Evolutionary conservation across 257 asterid genomes (phyloP).

Genomic region (Solanum arcanum): DNA sequence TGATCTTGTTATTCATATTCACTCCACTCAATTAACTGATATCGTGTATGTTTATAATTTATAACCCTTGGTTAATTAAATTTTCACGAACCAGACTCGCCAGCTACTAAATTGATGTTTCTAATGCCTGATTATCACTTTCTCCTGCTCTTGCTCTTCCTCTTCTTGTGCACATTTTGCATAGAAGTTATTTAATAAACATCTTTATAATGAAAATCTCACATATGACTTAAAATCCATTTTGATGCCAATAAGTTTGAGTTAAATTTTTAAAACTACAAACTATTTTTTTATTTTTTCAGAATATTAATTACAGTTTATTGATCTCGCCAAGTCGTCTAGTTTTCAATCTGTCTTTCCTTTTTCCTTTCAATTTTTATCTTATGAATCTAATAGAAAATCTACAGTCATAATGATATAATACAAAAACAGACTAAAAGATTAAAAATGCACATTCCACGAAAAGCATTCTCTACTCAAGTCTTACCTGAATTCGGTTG

Average conservation of each 20-base stretch:
- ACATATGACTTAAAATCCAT: background rate
- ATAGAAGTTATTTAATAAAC: too few relatives aligned
- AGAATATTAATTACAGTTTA: too few relatives aligned
- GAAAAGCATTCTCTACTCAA: background rate
- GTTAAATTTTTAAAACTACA: too few relatives aligned
- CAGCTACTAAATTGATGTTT: background rate
- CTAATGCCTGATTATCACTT: background rate
- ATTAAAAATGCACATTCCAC: background rate
- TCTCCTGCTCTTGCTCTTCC: background rate
- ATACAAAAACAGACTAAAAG: background rate
- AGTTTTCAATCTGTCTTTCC: background rate
- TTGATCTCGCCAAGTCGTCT: background rate
- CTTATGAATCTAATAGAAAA: background rate
- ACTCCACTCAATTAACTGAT: background rate
- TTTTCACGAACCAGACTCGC: background rate
- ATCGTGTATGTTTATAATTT: background rate
- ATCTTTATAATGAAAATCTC: background rate
- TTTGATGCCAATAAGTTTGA: background rate
- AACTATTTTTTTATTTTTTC: background rate
- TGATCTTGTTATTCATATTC: background rate
- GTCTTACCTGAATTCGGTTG: constrained; percentile 74
- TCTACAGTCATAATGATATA: background rate
- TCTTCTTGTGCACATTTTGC: background rate
- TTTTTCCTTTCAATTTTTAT: background rate
- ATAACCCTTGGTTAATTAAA: background rate